A percentile compares a stretch with the other conserved stretches of the same genome.
Conservation (phyloP, 202 grass and related monocot genomes). For the Brachypodium distachyon region DNA sequence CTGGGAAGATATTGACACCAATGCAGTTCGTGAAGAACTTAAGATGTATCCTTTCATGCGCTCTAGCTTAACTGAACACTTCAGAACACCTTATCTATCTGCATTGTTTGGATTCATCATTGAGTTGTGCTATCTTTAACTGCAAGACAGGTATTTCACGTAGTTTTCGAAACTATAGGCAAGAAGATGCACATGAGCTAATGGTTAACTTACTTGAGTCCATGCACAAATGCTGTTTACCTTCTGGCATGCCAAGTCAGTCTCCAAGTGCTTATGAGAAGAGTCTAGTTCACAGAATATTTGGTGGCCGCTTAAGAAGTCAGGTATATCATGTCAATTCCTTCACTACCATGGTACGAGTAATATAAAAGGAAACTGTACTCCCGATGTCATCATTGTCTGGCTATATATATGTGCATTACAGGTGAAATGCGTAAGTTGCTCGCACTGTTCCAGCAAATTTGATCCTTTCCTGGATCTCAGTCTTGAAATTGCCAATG, state of each 20-base stretch:
- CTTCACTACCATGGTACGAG: neutral
- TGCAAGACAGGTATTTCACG: slow-evolving; percentile 46
- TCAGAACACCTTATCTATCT: neutral
- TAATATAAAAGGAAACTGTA: neutral
- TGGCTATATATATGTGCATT: slow-evolving; percentile 8
- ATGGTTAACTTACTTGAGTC: slow-evolving; percentile 84
- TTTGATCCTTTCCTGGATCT: slow-evolving; percentile 80
- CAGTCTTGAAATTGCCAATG: slow-evolving; percentile 74
- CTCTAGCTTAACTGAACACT: neutral
- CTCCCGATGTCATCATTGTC: neutral
- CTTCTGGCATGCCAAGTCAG: slow-evolving; percentile 62
- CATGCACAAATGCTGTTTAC: slow-evolving; percentile 82
- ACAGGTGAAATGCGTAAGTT: slow-evolving; percentile 66
- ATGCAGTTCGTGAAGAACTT: slow-evolving; percentile 56
- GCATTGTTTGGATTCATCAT: neutral
- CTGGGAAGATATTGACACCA: slow-evolving; percentile 72
- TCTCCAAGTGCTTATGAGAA: slow-evolving; percentile 77
- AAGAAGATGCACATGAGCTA: slow-evolving; percentile 88
- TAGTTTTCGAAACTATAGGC: slow-evolving; percentile 60
- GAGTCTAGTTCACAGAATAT: slow-evolving; percentile 81
- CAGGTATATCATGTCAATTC: slow-evolving; percentile 39
- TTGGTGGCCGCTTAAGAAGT: slow-evolving; percentile 73
- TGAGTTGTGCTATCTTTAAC: slow-evolving; percentile 15
- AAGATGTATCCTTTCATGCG: slow-evolving; percentile 47
- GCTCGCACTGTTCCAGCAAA: slow-evolving; percentile 61